Base-by-base conservation (phyloP, 176 grass and related monocot genomes). In the Pontederia crassipes region DNA sequence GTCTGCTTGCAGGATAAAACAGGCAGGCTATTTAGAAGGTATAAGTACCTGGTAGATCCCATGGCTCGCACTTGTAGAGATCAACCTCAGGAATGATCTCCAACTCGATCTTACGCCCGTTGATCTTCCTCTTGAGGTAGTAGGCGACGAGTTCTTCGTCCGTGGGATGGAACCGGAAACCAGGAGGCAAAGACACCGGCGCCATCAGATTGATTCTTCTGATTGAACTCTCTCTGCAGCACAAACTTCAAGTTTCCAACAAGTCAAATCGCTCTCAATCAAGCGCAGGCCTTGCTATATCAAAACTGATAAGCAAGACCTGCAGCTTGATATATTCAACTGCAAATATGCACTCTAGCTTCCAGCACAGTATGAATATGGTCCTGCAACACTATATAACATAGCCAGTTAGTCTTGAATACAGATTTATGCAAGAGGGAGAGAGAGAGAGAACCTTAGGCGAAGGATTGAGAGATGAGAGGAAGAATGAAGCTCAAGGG, bases 41-140 rank as follows among this genome's bases (percentile, higher is more conserved):
- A 52, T 12, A 12, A 52, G 9, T 52, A 51, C 65, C 65, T 40
- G 65, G 65, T 35, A 67, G 17, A 67, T 67, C 65, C 65, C 65
- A 67, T 45, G 65, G 65, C 28, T 67, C 65, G 14, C 65, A 67
- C 10, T 67, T 67, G 28, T 67, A 67, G 65, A 65, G 62, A 10
- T 65, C 62, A 46, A 65, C 62, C 48, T 65, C 62, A 1, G 62
- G 62, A 27, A 65, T 67, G 50, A 67, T 54, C 14, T 67, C 65
- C 49, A 67, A 49, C 49, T 67, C 65, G 17, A 67, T 67, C 50
- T 16, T 4, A 2, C 62, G 48, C 0, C 62, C 47, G 28, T 65
- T 65, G 17, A 65, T 65, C 62, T 65, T 65, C 62, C 62, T 65
- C 28, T 65, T 65, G 4, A 65, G 48, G 48, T 65, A 65, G 18